Evolutionary conservation across 116 monocot genomes (phyloP).

Genomic region (Dioscorea cayenensis): DNA sequence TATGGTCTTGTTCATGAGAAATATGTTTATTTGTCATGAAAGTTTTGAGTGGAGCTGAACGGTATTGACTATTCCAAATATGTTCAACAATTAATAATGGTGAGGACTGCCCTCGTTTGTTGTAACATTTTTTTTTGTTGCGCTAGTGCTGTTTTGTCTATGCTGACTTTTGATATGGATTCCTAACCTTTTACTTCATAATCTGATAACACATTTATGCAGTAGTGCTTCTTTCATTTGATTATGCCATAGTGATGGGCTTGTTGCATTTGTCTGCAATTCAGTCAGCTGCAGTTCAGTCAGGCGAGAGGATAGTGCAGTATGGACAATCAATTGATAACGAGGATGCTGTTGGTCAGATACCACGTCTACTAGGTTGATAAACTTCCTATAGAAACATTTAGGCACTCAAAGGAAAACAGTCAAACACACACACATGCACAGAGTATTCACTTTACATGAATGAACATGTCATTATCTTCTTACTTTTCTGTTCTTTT

Average conservation of each 20-base stretch:
- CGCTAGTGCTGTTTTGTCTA: too few species aligned
- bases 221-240: conserved; percentile 3
- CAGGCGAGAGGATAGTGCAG: conserved; percentile 68
- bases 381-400: background rate
- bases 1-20: too few species aligned
- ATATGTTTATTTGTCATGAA: too few species aligned
- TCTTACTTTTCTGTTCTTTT: conserved; percentile 1
- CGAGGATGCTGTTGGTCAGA: conserved; percentile 38
- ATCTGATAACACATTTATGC: background rate
- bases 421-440: background rate
- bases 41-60: too few species aligned
- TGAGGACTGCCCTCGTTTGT: too few species aligned
- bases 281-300: conserved; percentile 79
- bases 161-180: too few species aligned
- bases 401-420: background rate
- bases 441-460: background rate
- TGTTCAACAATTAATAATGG: too few species aligned
- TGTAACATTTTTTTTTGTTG: too few species aligned
- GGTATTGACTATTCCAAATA: too few species aligned
- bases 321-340: conserved; percentile 66
- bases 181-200: too few species aligned
- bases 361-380: conserved; percentile 84
- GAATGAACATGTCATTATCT: background rate
- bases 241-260: background rate
- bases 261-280: conserved; percentile 5